Conservation (phyloP, 2,329 filamentous ascomycete genomes). For the Ceratocystis colombiana region DNA sequence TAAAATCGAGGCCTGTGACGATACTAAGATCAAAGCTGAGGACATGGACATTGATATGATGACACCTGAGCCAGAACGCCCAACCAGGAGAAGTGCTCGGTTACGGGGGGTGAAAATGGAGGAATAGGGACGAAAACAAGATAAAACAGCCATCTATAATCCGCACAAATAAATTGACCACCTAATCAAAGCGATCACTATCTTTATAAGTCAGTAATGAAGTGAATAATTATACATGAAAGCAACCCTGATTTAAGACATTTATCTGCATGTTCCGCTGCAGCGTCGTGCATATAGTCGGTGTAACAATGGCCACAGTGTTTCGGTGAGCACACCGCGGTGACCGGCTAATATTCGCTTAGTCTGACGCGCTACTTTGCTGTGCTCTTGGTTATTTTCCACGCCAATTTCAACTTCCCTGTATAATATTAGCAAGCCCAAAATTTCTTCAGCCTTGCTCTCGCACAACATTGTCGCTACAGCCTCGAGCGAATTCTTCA, state of each 20-base stretch:
- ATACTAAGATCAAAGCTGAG: conserved; percentile 22
- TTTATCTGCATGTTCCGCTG: not conserved
- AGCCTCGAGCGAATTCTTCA: conserved; percentile 30
- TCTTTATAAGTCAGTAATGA: too few species aligned
- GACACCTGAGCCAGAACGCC: conserved; percentile 22
- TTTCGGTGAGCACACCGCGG: not conserved
- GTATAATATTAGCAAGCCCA: conserved; percentile 24
- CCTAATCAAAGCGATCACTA: too few species aligned
- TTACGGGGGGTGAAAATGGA: conserved; percentile 21
- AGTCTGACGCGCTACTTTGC: conserved; percentile 7
- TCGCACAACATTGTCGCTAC: conserved; percentile 29
- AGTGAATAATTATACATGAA: too few species aligned
- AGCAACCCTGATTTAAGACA: not conserved
- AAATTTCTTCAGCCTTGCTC: conserved; percentile 26
- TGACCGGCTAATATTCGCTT: conserved; percentile 14
- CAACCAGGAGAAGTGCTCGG: conserved; percentile 22
- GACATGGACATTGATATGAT: conserved; percentile 23
- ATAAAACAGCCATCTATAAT: not conserved
- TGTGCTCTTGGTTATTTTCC: conserved; percentile 23
- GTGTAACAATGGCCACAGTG: not conserved
- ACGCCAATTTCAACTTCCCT: conserved; percentile 26
- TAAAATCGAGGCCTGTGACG: conserved; percentile 20
- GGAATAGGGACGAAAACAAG: conserved; percentile 10
- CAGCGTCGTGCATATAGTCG: not conserved
- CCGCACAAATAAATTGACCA: too few species aligned